Conservation (phyloP, 2,329 filamentous ascomycete species). For the Fusarium kyushuense region DNA sequence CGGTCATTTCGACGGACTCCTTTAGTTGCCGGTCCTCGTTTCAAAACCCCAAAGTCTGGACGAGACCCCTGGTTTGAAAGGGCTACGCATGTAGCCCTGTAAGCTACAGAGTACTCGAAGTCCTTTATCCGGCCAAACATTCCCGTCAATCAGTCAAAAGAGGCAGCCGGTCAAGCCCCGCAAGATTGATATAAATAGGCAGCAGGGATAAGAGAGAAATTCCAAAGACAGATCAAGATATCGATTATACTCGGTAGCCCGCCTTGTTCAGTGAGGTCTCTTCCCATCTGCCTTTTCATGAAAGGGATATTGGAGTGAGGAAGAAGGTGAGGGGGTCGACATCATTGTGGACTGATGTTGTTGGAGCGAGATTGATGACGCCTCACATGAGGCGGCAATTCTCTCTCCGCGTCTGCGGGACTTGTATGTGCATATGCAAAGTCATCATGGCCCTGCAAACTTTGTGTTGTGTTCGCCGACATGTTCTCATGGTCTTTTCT, state of each 20-base stretch:
- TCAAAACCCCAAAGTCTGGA: slow-evolving; percentile 5
- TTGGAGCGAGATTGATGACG: slow-evolving; percentile 45
- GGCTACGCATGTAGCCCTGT: slow-evolving; percentile 7
- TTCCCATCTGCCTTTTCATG: not conserved
- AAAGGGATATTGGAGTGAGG: not conserved
- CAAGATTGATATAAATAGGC: not conserved
- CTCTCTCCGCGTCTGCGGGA: slow-evolving; percentile 34
- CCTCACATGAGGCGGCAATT: slow-evolving; percentile 41
- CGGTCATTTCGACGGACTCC: not conserved
- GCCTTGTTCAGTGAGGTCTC: not conserved
- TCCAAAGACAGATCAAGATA: not conserved
- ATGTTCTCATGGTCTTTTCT: slow-evolving; percentile 7
- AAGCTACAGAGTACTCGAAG: not conserved
- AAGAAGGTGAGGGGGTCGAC: slow-evolving; percentile 31
- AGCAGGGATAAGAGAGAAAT: not conserved
- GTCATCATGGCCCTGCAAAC: slow-evolving; percentile 19
- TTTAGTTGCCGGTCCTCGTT: slow-evolving; percentile 16
- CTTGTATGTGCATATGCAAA: slow-evolving; percentile 32
- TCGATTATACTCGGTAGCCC: not conserved
- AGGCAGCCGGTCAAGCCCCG: not conserved
- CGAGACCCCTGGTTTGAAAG: slow-evolving; percentile 8
- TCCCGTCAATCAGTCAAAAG: slow-evolving; percentile 7
- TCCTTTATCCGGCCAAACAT: slow-evolving; percentile 18
- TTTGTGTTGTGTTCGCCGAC: slow-evolving; percentile 1
- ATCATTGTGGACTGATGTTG: slow-evolving; percentile 49